Base-by-base conservation (phyloP, 257 asterid genomes). In the Nicotiana tabacum region DNA sequence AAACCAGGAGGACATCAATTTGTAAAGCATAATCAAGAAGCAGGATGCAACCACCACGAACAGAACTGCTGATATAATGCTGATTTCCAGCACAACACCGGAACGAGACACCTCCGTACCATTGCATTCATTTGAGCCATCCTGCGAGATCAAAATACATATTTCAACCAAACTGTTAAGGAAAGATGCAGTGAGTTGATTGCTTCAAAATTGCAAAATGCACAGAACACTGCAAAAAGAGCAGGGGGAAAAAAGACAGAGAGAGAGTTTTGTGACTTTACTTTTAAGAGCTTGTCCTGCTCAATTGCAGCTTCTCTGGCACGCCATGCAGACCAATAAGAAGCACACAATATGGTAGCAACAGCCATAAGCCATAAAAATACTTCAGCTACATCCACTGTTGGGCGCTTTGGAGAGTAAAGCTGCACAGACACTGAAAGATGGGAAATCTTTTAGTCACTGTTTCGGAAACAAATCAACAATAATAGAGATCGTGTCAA, bases 321-420 rank as follows among this genome's bases (percentile, higher is more conserved):
- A 78, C 90, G 91, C 97, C 97, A 92, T n/a, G 99, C 97, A 33
- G 99, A 95, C 99, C 99, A 95, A 85, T 91, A 95, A 64, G 98
- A 93, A 33, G 97, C 95, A 61, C 94, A 92, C 81, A 92, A 87
- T 85, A 95, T 92, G 74, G 98, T 92, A 39, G 98, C 95, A 37
- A 92, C 97, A 27, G 98, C 99, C 98, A 95, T 95, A 77, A 95
- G 90, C 98, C 98, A 95, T 80, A 95, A 83, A 83, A 95, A 95
- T 58, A 95, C 97, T 89, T 95, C 99, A 24, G 99, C 99, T 83
- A 95, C 98, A 78, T 95, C 99, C 30, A 95, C 95, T 82, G 85
- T 74, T 0, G 99, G 98, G 29, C 99, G 94, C 60, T 85, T 86
- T 8, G 99, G 99, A 83, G 99, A 95, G 87, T 95, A 95, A 82